Evolutionary conservation across 306 rosid species (phyloP), one percentile per base, ranked within the genome.

Genomic region (Heteromeles arbutifolia): DNA sequence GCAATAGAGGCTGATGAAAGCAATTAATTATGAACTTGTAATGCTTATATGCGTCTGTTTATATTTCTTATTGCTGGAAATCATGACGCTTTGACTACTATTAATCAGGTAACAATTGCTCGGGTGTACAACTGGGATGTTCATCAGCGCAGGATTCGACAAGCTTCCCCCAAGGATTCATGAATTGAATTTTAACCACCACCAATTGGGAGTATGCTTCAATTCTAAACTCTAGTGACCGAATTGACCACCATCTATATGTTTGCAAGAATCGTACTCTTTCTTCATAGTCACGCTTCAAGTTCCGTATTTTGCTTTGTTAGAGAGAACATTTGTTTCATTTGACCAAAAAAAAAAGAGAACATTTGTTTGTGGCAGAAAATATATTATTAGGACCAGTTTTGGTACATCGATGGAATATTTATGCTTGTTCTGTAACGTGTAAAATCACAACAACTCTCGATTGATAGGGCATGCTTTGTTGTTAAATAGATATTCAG

Each of bases 111-210:
- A 52, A 93, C 96, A 6, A 91, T 91, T 83, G 96, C 96, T 53
- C 97, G 96, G 43, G 94, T 93, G 65, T 93, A 88, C 74, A 91
- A 93, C 84, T 93, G 97, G 97, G 97, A 93, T 39, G 98, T 93
- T 54, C 94, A 93, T 87, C 93, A 93, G 79, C 85, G 94, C 62
- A 82, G 96, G 78, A 59, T 84, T 62, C 88, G 74, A 73, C 93
- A 85, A 83, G 82, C 84, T 32, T 59, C 83, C 73, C 67, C 85
- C 31, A 75, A 75, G 74, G 92, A 86, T 67, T 75, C 80, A 0
- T 89, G 74, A 85, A 73, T 63, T 69, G 37, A 76, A 11, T 25
- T 63, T 61, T 78, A 63, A 73, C n/a, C 58, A 31, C 56, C 43
- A 24, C 73, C 37, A 58, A 77, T 65, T 81, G 76, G 73, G 81